Base-by-base conservation (phyloP, 495 filamentous ascomycete species). In the Xylaria longipes region DNA sequence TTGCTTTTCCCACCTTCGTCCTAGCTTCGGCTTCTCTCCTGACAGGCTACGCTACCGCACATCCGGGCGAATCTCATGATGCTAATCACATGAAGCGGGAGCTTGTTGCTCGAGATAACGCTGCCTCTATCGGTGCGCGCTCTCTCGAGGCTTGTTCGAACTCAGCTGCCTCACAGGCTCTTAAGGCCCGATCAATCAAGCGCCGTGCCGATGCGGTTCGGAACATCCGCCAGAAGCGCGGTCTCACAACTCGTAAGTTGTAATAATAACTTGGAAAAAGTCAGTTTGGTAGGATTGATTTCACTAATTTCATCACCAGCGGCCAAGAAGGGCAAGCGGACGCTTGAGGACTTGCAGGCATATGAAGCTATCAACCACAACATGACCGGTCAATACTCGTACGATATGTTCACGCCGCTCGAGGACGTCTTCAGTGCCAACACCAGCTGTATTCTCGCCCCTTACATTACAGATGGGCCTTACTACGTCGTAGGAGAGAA, bases 401-500 rank as follows among this genome's bases (percentile, higher is more conserved):
- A 80, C 73, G 81, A 81, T 71, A 72, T 75, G 54, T 77, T 77
- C 35, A 86, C 84, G 5, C 81, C 84, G 54, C 75, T 84, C 6
- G 75, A 75, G 3, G 77, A 84, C 5, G 75, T 90, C 12, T 90
- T 89, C 74, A 79, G 81, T 39, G 84, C 83, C 31, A 86, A 86
- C 68, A 80, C 82, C 5, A 86, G 82, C 67, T 81, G 81, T 41
- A 80, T 82, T 61, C 72, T 84, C 39, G 80, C 85, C 6, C 87
- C 86, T 4, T 85, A 87, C 37, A 74, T 87, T 62, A 87, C 85
- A 7, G 84, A 84, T 62, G 86, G 87, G 0, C 87, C 87, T 0
- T 88, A 88, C 81, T 88, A 87, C 71, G 83, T 88, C 25, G 83
- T 81, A 71, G 86, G 84, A 31, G 85, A 87, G 72, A 77, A 84